Conservation (phyloP, 2,329 filamentous ascomycete species). For the Cladosporium sphaerospermum region DNA sequence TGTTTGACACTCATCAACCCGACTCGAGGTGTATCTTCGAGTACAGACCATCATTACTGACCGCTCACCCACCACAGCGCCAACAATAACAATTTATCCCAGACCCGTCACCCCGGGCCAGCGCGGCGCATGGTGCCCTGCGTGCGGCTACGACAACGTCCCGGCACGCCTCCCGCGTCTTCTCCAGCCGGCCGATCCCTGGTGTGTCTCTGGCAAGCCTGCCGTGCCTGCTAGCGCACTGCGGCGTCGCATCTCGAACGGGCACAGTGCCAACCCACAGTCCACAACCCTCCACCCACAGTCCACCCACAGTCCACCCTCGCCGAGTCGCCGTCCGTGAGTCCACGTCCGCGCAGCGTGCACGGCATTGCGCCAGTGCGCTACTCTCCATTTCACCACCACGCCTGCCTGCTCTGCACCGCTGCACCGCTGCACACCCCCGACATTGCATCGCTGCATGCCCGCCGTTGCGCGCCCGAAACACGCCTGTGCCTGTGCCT, state of each 20-base stretch:
- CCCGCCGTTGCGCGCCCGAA: constrained; percentile 1
- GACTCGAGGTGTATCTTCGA: too few species aligned
- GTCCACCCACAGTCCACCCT: neutral
- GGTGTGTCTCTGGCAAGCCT: neutral
- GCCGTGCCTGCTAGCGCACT: neutral
- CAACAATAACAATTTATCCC: too few species aligned
- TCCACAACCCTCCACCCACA: neutral
- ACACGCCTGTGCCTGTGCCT: constrained; percentile 6
- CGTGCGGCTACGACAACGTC: too few species aligned
- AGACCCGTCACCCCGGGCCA: too few species aligned
- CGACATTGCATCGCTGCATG: constrained; percentile 1
- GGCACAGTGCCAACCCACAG: neutral
- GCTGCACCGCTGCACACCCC: neutral
- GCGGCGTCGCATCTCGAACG: neutral
- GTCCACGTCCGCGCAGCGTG: neutral
- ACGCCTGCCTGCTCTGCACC: neutral
- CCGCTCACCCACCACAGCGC: too few species aligned
- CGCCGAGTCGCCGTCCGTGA: neutral
- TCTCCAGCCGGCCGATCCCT: neutral
- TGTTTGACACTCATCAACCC: too few species aligned
- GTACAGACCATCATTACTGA: too few species aligned
- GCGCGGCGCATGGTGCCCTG: too few species aligned
- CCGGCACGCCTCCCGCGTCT: neutral
- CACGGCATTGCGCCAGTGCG: neutral
- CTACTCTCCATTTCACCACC: neutral